Evolutionary conservation across 1,139 yeast species (phyloP), one percentile per base, ranked within the genome.

Genomic region (Blastobotrys petasosporus): DNA sequence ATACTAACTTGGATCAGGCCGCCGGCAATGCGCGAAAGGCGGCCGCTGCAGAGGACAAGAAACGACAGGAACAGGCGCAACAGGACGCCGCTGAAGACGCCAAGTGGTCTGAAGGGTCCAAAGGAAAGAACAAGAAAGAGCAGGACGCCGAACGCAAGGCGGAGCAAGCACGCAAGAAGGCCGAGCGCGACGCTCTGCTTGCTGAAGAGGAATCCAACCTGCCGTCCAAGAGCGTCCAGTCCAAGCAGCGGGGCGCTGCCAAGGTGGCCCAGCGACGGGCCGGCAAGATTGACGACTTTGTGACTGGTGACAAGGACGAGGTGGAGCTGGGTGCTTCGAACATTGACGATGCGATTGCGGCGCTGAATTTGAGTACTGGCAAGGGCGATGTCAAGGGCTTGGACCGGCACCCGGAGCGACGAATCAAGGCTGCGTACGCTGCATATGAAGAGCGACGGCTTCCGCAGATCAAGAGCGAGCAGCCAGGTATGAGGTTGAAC

Each of bases 351-450:
- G 94, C 94, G 1, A 70, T 85, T 57, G 87, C 84, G 46, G 94
- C 94, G 2, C 72, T 85, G 62, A 74, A 85, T 4, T 71, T 85
- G 62, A 54, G 68, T 13, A 50, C 57, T 15, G 55, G 57, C 23
- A 50, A 52, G 20, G 76, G 84, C 20, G 67, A 72, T 41, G 74
- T 69, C 48, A 70, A 73, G 53, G 83, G 80, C 60, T 70, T 85
- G 47, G 95, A 85, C 54, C 80, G 87, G 64, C 95, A 85, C 57
- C 95, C 95, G 8, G 95, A 85, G 69, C 76, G 94, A 66, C 76
- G 95, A 62, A 85, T 82, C 65, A 86, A 85, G 70, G 88, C 94
- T 13, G 95, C 95, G 0, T 73, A 73, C 52, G 74, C 77, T 10
- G 88, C 85, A 0, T 85, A 66, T 58, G 88, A 85, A 59, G 92